These are phyloP conservation scores for Thamnidium elegans DNA, from an alignment of 192 early-diverging fungal genomes.

Conservation along the genomic window DNA sequence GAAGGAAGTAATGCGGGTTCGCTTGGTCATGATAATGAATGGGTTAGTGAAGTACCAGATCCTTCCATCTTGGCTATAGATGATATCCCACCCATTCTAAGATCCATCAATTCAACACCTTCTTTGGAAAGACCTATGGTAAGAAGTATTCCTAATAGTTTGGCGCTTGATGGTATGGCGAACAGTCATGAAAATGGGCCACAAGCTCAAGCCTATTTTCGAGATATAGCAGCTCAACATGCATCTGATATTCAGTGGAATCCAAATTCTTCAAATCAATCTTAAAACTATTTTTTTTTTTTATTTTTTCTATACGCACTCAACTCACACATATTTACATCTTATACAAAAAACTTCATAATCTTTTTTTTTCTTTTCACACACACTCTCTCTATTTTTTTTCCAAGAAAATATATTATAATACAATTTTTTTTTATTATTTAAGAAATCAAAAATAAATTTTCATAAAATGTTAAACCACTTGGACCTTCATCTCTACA, in stretches of 20 bases:
- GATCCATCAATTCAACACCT: background rate
- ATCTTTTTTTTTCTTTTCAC: background rate
- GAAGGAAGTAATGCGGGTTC: background rate
- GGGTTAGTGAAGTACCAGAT: background rate
- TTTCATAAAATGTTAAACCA: slow-evolving; percentile 82
- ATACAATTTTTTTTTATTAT: too few relatives aligned
- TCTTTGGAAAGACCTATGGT: slow-evolving; percentile 10
- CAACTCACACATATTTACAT: background rate
- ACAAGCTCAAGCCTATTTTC: slow-evolving; percentile 27
- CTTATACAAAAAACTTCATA: background rate
- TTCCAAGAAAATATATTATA: background rate
- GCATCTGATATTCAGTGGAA: slow-evolving; percentile 14
- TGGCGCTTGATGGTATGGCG: slow-evolving; percentile 22
- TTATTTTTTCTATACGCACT: background rate
- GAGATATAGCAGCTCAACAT: slow-evolving; percentile 15
- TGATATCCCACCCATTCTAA: background rate
- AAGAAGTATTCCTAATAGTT: slow-evolving; percentile 24
- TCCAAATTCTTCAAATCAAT: background rate
- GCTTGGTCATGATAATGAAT: background rate
- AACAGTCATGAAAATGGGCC: slow-evolving; percentile 14
- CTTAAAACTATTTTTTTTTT: too few relatives aligned
- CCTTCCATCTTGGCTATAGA: background rate
- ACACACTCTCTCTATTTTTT: background rate
- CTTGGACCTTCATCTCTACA: slow-evolving; percentile 87
- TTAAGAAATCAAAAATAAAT: slow-evolving; percentile 45